These are phyloP conservation scores for Aureobasidium lini DNA, from an alignment of 2,329 filamentous ascomycete genomes.

Conservation along the genomic window DNA sequence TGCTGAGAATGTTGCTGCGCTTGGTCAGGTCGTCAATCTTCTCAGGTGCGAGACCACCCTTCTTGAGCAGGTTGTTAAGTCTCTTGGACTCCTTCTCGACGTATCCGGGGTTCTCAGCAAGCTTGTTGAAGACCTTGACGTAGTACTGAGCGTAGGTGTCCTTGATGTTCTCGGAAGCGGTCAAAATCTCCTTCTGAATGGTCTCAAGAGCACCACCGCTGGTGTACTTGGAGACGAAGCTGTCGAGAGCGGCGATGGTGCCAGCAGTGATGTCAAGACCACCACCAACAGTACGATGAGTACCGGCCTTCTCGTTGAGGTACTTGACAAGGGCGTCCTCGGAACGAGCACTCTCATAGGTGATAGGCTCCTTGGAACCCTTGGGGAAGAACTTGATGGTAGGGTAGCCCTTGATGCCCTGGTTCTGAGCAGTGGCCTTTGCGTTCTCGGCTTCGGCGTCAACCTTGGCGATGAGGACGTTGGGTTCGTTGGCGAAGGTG, in stretches of 20 bases:
- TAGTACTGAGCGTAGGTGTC: conserved; percentile 92
- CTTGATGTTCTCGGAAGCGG: conserved; percentile 59
- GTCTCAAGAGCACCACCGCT: conserved; percentile 57
- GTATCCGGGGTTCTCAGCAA: conserved; percentile 68
- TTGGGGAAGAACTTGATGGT: conserved; percentile 97
- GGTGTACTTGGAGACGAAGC: conserved; percentile 63
- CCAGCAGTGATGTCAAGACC: conserved; percentile 71
- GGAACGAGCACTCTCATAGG: conserved; percentile 67
- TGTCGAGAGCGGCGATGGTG: conserved; percentile 71
- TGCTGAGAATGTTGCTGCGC: conserved; percentile 80
- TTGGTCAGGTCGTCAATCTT: conserved; percentile 84
- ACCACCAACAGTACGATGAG: conserved; percentile 74
- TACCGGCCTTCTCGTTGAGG: conserved; percentile 83
- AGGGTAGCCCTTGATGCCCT: conserved; percentile 79
- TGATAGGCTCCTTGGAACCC: conserved; percentile 63
- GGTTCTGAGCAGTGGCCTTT: conserved; percentile 67
- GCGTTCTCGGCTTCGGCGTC: conserved; percentile 84
- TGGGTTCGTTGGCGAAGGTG: conserved; percentile 69
- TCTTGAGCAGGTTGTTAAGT: conserved; percentile 70
- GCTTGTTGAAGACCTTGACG: conserved; percentile 80
- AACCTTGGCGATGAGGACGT: conserved; percentile 86
- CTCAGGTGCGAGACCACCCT: conserved; percentile 74
- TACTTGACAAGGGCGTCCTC: conserved; percentile 72
- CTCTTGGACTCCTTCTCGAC: conserved; percentile 78
- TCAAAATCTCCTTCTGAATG: conserved; percentile 63